Evolutionary conservation across 139 green algal genomes (phyloP).

Genomic region (Micractinium conductrix): DNA sequence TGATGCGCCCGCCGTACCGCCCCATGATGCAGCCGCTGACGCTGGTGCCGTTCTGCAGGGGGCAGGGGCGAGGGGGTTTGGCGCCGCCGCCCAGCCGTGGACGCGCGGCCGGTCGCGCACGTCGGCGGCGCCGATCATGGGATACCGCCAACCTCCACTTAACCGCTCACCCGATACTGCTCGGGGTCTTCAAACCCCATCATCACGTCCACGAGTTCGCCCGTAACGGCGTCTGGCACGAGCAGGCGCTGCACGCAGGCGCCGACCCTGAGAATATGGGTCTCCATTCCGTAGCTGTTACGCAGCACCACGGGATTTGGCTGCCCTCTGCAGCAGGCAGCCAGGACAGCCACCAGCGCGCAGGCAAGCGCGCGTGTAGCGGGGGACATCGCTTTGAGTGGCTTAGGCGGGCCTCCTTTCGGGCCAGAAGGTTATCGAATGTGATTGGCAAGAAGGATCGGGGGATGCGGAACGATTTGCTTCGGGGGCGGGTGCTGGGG

Average conservation of each 20-base stretch:
- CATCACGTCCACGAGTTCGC: not conserved
- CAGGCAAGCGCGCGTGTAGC: too few relatives aligned
- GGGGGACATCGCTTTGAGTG: too few relatives aligned
- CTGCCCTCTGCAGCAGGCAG: not conserved
- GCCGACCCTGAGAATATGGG: not conserved
- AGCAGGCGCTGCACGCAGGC: constrained; percentile 8
- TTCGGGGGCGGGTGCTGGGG: too few relatives aligned
- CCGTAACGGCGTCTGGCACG: not conserved
- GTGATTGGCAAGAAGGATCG: too few relatives aligned
- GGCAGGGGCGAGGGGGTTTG: too few relatives aligned
- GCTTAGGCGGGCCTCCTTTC: too few relatives aligned
- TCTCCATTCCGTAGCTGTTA: constrained; percentile 2
- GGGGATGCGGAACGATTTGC: too few relatives aligned
- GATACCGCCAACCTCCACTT: not conserved
- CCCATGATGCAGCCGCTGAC: constrained; percentile 11
- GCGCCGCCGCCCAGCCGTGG: too few relatives aligned
- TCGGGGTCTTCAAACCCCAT: not conserved
- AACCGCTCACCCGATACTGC: not conserved
- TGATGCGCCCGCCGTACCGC: not conserved
- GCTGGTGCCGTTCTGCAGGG: constrained; percentile 12
- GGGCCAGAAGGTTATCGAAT: too few relatives aligned
- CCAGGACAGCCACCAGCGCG: too few relatives aligned
- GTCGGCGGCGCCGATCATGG: not conserved
- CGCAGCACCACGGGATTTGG: not conserved
- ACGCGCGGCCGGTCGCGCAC: too few relatives aligned